Evolutionary conservation across 2,329 filamentous ascomycete species (phyloP), one percentile per base, ranked within the genome.

Genomic region (Ilyonectria robusta): DNA sequence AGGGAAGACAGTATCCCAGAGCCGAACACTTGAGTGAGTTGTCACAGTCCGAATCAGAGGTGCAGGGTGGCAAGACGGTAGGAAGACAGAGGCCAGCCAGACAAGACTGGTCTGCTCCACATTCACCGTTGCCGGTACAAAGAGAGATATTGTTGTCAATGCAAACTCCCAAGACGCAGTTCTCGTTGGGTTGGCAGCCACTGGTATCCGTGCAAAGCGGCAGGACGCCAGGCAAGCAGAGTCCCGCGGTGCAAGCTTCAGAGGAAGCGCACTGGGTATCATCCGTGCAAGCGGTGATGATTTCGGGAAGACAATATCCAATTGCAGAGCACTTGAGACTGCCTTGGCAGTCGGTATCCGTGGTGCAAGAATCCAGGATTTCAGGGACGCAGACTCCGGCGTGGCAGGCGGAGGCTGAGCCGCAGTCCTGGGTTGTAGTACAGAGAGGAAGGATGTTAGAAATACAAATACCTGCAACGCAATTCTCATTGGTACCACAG

Each of bases 1-100:
- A 35, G 2, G 62, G 57, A 3, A 65, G 21, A n/a, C 62, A 65
- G 2, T 59, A 17, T 13, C 62, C 56, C 17, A 65, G 55, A 10
- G n/a, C 42, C 21, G 4, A 37, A 23, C 31, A 47, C 11, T 17
- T 47, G 17, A 51, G 26, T 33, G 37, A 10, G 9, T 26, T 15
- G 15, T 17, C 15, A 10, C 55, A 58, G n/a, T 17, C 26, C 8
- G 40, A 23, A 35, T 58, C 46, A 3, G 19, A 19, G 0, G 57
- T 19, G 26, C 57, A 59, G 10, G 46, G 10, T 7, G 46, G 33
- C 4, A 59, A 21, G 3, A 40, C 10, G 13, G 46, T 40, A 1
- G 57, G 31, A 2, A 59, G 19, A n/a, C 57, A 59, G 8, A 59
- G 21, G 3, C 57, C 57, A 19, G 19, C 31, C 5, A 21, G 35